Evolutionary conservation across 805 yeast genomes (phyloP).

Genomic region (Yamadazyma olivae): DNA sequence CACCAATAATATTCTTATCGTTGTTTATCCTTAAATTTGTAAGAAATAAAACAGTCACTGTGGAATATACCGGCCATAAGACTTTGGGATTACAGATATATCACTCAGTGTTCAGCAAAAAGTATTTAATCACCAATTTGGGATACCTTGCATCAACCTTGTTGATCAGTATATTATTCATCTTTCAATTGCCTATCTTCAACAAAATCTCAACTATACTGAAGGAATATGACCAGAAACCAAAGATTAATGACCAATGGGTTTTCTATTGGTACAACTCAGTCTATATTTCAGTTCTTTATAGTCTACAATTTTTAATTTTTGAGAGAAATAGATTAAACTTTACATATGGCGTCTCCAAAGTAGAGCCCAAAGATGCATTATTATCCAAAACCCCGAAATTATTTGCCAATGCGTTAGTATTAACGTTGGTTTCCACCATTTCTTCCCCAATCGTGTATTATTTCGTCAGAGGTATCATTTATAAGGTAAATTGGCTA

Average conservation of each 20-base stretch:
- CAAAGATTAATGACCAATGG: slow-evolving; percentile 40
- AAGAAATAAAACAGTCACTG: slow-evolving; percentile 24
- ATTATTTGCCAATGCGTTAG: slow-evolving; percentile 36
- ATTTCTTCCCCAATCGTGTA: slow-evolving; percentile 39
- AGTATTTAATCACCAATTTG: slow-evolving; percentile 14
- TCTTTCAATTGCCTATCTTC: slow-evolving; percentile 25
- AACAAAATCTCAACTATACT: slow-evolving; percentile 29
- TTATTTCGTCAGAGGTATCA: slow-evolving; percentile 33
- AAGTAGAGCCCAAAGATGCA: slow-evolving; percentile 36
- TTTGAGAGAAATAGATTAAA: slow-evolving; percentile 55
- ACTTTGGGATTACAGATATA: slow-evolving; percentile 32
- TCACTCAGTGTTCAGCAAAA: slow-evolving; percentile 17
- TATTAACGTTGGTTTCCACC: slow-evolving; percentile 25
- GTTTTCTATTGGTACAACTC: slow-evolving; percentile 51
- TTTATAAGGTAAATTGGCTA: slow-evolving; percentile 38
- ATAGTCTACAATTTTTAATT: slow-evolving; percentile 48
- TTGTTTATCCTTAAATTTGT: slow-evolving; percentile 23
- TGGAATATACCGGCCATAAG: slow-evolving; percentile 28
- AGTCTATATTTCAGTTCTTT: slow-evolving; percentile 38
- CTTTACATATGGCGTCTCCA: slow-evolving; percentile 44
- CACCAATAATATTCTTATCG: slow-evolving; percentile 30
- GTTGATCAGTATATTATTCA: slow-evolving; percentile 21
- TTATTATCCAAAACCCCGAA: slow-evolving; percentile 23
- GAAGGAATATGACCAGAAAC: slow-evolving; percentile 37
- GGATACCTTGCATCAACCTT: slow-evolving; percentile 22